Evolutionary conservation across 73 alveolate species (phyloP), one percentile per base, ranked within the genome.

Genomic region (Effrenium voratum): DNA sequence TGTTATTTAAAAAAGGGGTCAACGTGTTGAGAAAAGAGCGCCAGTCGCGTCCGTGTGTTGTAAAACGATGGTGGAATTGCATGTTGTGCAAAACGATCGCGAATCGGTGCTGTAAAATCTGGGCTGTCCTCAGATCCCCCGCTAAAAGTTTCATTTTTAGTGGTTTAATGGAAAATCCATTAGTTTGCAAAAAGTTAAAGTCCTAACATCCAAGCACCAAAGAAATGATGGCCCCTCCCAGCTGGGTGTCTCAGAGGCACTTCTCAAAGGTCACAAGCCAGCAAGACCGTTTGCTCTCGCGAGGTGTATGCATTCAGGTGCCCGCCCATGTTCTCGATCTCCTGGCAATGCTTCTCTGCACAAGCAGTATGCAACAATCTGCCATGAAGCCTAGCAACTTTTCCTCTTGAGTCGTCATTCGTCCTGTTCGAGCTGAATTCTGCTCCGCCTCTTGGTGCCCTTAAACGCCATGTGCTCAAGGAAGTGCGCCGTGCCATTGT

Each of bases 261-360:
- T 10, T 52, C 19, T 19, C 19, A 19, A 8, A 52, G 63, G 8
- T 52, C 26, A 8, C 40, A 6, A 1, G 81, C 50, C 77, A 70
- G 70, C 50, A 40, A 30, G 85, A 97, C 98, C 19, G 99, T 97
- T 44, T 97, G 99, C 43, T 97, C 99, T 28, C 99, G 95, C 43
- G 99, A 91, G 13, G 99, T 97, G 93, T 97, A 97, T n/a, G 99
- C 99, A 88, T 97, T 97, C 87, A 97, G 68, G 47, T 97, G 98
- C 41, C 92, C 98, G n/a, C 99, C 99, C 76, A 81, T 81, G 91
- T 97, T 81, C 55, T 97, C 99, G 41, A 97, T 95, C 72, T 88
- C 93, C 93, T 97, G 36, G 36, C 36, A 26, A 72, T 10, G 10
- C n/a, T n/a, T n/a, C n/a, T 13, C 13, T 55, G 70, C 24, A 24